These are phyloP conservation scores for Cotoneaster glaucophyllus DNA, from an alignment of 306 rosid species.

Conservation along the genomic window DNA sequence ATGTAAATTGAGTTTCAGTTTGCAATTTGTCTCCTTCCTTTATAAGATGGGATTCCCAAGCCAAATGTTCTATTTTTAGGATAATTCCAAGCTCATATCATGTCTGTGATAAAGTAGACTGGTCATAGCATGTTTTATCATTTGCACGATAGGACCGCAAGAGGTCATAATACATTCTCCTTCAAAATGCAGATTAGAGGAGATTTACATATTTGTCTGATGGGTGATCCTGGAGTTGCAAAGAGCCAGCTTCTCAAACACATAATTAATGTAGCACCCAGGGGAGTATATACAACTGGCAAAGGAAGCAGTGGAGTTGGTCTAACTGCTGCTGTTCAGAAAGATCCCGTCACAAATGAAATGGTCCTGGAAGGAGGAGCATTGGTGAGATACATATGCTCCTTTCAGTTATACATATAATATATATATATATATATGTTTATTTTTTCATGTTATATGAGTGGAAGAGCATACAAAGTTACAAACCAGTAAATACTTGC, in stretches of 20 bases:
- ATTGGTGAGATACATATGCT: conserved; percentile 55
- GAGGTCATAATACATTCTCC: neutral
- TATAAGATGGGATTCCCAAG: neutral
- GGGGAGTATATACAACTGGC: conserved; percentile 95
- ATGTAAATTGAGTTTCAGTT: neutral
- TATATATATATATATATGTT: neutral
- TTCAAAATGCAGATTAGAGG: conserved; percentile 73
- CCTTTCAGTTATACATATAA: neutral
- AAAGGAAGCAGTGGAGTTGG: conserved; percentile 99
- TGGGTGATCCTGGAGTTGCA: conserved; percentile 99
- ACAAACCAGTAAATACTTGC: neutral
- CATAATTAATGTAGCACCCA: conserved; percentile 83
- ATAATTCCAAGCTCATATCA: neutral
- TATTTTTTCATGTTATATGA: neutral
- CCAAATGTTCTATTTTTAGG: neutral
- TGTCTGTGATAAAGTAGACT: neutral
- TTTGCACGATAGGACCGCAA: neutral
- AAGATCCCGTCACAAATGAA: conserved; percentile 97
- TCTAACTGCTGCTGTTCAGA: conserved; percentile 98
- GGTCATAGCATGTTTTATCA: neutral
- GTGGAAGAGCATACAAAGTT: neutral
- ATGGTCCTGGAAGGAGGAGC: conserved; percentile 99
- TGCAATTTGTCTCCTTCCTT: neutral
- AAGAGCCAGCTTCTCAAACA: conserved; percentile 99
- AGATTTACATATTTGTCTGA: conserved; percentile 87